Conservation (phyloP, 805 yeast genomes). For the Spathaspora girioi region DNA sequence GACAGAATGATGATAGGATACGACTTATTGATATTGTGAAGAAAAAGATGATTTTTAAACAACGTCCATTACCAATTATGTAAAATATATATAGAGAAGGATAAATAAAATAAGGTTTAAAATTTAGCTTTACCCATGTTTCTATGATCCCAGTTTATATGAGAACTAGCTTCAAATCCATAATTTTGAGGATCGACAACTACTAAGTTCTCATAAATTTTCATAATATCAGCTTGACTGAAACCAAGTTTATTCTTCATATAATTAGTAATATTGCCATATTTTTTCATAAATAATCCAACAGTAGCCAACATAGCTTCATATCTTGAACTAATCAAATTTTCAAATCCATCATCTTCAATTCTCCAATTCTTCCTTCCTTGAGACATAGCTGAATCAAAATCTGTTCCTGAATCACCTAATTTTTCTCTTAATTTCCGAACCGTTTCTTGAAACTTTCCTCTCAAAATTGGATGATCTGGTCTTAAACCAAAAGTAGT, state of each 20-base stretch:
- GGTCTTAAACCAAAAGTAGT: slow-evolving; percentile 63
- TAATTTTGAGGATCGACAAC: slow-evolving; percentile 14
- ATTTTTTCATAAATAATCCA: slow-evolving; percentile 46
- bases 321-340: slow-evolving; percentile 59
- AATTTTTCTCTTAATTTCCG: slow-evolving; percentile 25
- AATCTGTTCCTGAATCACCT: slow-evolving; percentile 18
- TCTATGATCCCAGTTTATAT: slow-evolving; percentile 14
- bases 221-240: slow-evolving; percentile 38
- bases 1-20: slow-evolving; percentile 26
- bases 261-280: slow-evolving; percentile 53
- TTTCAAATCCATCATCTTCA: slow-evolving; percentile 52
- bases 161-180: slow-evolving; percentile 10
- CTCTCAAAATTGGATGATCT: slow-evolving; percentile 37
- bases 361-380: slow-evolving; percentile 42
- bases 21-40: slow-evolving; percentile 57
- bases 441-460: slow-evolving; percentile 29
- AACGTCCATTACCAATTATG: slow-evolving; percentile 78
- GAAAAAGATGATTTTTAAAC: slow-evolving; percentile 57
- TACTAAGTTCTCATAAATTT: slow-evolving; percentile 23
- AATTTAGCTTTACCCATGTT: slow-evolving; percentile 10
- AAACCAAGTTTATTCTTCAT: slow-evolving; percentile 42
- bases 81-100: slow-evolving; percentile 20
- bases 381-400: slow-evolving; percentile 19
- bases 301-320: slow-evolving; percentile 69
- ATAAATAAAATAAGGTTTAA: background rate